A percentile compares a stretch with the other conserved stretches of the same genome.
Evolutionary conservation across 495 filamentous ascomycete species (phyloP).

Genomic region (Penicillium silybi): DNA sequence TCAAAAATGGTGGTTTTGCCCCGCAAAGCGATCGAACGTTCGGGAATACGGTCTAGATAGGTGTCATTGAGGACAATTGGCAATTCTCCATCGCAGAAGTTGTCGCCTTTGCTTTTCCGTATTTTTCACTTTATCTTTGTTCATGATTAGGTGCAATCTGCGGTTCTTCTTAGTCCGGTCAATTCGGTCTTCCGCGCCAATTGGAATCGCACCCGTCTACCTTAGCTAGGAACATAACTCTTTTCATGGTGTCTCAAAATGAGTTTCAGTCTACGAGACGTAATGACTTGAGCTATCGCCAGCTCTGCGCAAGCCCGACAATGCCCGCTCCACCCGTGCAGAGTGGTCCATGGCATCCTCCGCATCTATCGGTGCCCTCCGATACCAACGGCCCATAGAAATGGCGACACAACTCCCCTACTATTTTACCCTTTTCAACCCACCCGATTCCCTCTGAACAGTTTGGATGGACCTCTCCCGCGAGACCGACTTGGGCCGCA

Average conservation of each 20-base stretch:
- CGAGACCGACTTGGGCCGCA: conserved; percentile 22
- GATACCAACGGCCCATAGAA: conserved; percentile 32
- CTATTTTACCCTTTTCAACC: background rate
- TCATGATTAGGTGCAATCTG: background rate
- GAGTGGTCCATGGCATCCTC: conserved; percentile 32
- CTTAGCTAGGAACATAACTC: background rate
- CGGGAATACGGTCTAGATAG: conserved; percentile 21
- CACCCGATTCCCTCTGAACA: conserved; percentile 1
- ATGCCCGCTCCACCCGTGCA: conserved; percentile 5
- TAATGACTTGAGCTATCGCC: background rate
- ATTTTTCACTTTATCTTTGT: background rate
- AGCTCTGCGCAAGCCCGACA: background rate
- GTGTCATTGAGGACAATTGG: background rate
- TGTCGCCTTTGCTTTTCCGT: background rate
- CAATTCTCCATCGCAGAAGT: background rate
- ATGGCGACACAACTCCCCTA: conserved; percentile 10
- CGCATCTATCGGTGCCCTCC: conserved; percentile 42
- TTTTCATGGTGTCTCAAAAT: background rate
- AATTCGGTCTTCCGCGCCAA: background rate
- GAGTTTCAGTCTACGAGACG: background rate
- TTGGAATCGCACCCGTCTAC: background rate
- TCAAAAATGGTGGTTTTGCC: conserved; percentile 25
- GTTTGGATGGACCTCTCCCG: conserved; percentile 28
- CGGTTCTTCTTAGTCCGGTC: background rate
- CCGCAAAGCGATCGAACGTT: conserved; percentile 38